Percentiles rank a stretch among this genome's conserved stretches.
These are phyloP conservation scores for Boletus tomentosulus DNA, from an alignment of 768 basidiomycete species.

Conservation along the genomic window DNA sequence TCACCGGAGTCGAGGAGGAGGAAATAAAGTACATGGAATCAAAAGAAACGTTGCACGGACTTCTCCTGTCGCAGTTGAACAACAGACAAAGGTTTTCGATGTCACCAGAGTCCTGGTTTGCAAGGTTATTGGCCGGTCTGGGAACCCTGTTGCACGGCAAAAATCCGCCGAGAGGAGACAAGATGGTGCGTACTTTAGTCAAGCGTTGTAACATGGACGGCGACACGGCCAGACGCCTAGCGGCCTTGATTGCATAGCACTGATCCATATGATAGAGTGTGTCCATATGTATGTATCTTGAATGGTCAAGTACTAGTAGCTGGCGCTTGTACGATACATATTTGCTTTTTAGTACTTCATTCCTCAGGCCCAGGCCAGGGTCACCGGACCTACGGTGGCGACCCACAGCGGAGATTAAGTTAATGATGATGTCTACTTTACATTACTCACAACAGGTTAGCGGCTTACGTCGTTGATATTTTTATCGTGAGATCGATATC, in stretches of 20 bases:
- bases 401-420: neutral
- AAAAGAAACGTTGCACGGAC: slow-evolving; percentile 18
- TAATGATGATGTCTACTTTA: neutral
- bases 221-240: slow-evolving; percentile 23
- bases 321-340: neutral
- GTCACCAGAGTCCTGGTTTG: slow-evolving; percentile 25
- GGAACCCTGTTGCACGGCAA: slow-evolving; percentile 16
- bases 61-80: slow-evolving; percentile 14
- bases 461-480: neutral
- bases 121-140: slow-evolving; percentile 19
- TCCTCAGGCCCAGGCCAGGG: neutral
- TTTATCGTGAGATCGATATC: neutral
- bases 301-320: neutral
- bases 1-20: slow-evolving; percentile 35
- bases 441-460: neutral
- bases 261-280: neutral
- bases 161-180: slow-evolving; percentile 25
- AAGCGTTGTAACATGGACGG: slow-evolving; percentile 29
- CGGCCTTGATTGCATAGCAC: slow-evolving; percentile 7
- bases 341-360: neutral
- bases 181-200: slow-evolving; percentile 18
- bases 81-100: slow-evolving; percentile 19
- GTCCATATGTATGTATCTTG: neutral
- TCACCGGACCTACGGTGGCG: neutral
- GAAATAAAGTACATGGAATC: slow-evolving; percentile 35